Conservation (phyloP, 176 grass and related monocot genomes). For the Puccinellia tenuiflora region DNA sequence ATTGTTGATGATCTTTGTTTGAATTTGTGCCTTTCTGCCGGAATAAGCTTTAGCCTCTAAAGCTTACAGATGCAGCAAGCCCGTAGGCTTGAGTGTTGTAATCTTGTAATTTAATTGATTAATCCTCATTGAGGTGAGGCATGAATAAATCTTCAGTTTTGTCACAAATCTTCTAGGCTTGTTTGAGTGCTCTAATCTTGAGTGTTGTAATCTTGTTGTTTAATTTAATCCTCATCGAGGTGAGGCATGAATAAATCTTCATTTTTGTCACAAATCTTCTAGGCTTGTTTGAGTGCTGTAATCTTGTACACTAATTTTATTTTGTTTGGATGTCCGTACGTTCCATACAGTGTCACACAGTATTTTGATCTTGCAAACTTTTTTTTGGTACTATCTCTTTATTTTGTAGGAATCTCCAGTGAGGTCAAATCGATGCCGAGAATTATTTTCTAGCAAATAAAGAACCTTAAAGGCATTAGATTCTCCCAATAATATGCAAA, state of each 20-base stretch:
- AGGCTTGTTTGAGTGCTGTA: not conserved
- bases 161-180: not conserved
- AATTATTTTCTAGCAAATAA: not conserved
- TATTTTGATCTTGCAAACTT: not conserved
- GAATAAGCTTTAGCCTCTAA: constrained; percentile 56
- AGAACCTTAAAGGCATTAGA: not conserved
- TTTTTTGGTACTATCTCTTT: not conserved
- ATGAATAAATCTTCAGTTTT: not conserved
- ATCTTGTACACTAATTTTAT: not conserved
- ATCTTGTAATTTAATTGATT: constrained; percentile 15
- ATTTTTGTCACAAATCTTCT: not conserved
- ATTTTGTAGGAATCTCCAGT: not conserved
- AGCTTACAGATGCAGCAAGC: constrained; percentile 21
- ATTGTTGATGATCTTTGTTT: constrained; percentile 16
- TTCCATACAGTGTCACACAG: not conserved
- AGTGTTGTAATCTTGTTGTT: constrained; percentile 22
- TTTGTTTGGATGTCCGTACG: not conserved
- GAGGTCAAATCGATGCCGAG: not conserved
- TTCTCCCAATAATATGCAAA: constrained; percentile 21
- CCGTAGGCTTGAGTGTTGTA: not conserved
- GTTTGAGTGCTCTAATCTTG: not conserved
- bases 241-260: not conserved
- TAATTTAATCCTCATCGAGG: not conserved
- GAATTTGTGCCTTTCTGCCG: constrained; percentile 10
- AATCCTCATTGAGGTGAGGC: not conserved